Evolutionary conservation across 768 basidiomycete genomes (phyloP).

Genomic region (Termitomyces titanicus): DNA sequence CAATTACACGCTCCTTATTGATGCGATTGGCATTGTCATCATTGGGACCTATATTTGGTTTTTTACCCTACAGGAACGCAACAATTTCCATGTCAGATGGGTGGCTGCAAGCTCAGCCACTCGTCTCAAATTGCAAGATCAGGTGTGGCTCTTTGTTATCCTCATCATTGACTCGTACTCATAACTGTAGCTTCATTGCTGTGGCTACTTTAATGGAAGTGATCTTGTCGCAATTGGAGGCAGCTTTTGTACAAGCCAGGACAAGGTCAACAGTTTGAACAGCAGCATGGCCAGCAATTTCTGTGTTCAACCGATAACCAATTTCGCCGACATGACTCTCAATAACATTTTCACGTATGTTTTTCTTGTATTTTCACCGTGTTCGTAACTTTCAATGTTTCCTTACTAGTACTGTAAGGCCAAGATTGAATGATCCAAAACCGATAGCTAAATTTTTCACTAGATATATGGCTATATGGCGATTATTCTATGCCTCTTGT

Average conservation of each 20-base stretch:
- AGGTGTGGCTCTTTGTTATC: conserved; percentile 39
- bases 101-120: conserved; percentile 37
- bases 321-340: conserved; percentile 66
- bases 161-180: neutral
- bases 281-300: conserved; percentile 42
- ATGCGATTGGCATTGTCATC: conserved; percentile 56
- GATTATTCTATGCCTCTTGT: conserved; percentile 67
- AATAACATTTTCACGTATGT: conserved; percentile 84
- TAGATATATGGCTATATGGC: conserved; percentile 84
- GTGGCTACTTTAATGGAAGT: conserved; percentile 77
- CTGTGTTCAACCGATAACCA: conserved; percentile 71
- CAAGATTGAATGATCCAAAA: neutral
- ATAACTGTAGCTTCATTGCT: conserved; percentile 63
- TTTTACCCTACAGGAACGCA: conserved; percentile 69
- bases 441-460: neutral
- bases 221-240: conserved; percentile 60
- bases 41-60: conserved; percentile 81
- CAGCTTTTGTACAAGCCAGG: conserved; percentile 47
- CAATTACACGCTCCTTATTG: conserved; percentile 69
- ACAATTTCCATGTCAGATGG: conserved; percentile 64
- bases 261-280: conserved; percentile 38
- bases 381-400: neutral
- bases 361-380: neutral
- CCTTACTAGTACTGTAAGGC: conserved; percentile 41
- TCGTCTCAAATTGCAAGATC: conserved; percentile 65